These are phyloP conservation scores for Aspergillus tanneri DNA, from an alignment of 2,329 filamentous ascomycete genomes.

Conservation along the genomic window DNA sequence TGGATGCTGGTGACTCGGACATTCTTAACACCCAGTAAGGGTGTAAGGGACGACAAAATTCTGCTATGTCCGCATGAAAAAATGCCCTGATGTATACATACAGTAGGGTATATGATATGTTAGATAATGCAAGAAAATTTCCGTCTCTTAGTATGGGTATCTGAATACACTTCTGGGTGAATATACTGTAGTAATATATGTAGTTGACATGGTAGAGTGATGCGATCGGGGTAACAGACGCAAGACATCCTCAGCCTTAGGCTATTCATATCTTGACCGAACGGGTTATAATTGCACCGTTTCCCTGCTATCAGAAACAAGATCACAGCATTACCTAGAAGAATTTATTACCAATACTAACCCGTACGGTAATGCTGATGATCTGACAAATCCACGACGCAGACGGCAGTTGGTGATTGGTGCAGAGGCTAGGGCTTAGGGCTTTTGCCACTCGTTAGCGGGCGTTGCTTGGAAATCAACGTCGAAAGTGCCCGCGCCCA, in stretches of 20 bases:
- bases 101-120: conserved; percentile 16
- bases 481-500: conserved; percentile 29
- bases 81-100: conserved; percentile 12
- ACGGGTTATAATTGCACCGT: no score
- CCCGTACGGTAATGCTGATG: background rate
- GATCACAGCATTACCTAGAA: no score
- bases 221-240: no score
- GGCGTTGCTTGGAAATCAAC: conserved; percentile 46
- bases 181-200: no score
- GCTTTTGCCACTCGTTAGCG: conserved; percentile 43
- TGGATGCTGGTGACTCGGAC: conserved; percentile 98
- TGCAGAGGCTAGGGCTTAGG: conserved; percentile 42
- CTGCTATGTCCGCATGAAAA: conserved; percentile 23
- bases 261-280: no score
- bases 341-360: background rate
- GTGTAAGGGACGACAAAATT: conserved; percentile 15
- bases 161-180: no score
- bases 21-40: conserved; percentile 64
- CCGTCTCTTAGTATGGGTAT: no score
- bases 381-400: conserved; percentile 26
- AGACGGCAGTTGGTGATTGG: conserved; percentile 24
- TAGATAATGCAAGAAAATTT: conserved; percentile 26
- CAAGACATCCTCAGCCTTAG: no score
- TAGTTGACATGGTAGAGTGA: no score
- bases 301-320: no score